These are phyloP conservation scores for Rhodotorula toruloides DNA, from an alignment of 768 basidiomycete genomes.

Conservation along the genomic window DNA sequence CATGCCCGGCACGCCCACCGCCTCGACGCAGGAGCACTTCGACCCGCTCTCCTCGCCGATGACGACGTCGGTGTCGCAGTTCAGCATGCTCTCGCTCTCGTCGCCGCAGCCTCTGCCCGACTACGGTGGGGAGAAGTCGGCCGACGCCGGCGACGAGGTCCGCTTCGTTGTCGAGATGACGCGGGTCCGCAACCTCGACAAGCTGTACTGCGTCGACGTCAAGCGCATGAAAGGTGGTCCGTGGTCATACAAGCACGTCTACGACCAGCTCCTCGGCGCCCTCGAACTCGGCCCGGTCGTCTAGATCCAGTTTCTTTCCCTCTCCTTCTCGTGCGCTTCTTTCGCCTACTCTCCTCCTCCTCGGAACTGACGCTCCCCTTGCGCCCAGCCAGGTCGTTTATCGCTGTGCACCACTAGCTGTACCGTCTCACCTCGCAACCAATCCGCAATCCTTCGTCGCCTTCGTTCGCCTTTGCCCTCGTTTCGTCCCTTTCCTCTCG, in stretches of 20 bases:
- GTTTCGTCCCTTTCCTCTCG: too few relatives aligned
- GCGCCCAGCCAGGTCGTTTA: too few relatives aligned
- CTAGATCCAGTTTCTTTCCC: too few relatives aligned
- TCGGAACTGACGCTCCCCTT: too few relatives aligned
- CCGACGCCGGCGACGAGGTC: conserved; percentile 92
- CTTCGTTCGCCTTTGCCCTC: too few relatives aligned
- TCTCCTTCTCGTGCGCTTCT: too few relatives aligned
- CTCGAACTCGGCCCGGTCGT: conserved; percentile 26
- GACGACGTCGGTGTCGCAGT: conserved; percentile 27
- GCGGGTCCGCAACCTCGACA: conserved; percentile 76
- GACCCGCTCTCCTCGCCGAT: conserved; percentile 29
- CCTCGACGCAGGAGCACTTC: conserved; percentile 1
- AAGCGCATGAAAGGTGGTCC: conserved; percentile 81
- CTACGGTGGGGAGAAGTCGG: conserved; percentile 67
- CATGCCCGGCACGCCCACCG: conserved; percentile 1
- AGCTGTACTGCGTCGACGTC: conserved; percentile 87
- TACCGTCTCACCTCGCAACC: too few relatives aligned
- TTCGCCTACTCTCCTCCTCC: too few relatives aligned
- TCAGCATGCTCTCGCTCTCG: conserved; percentile 30
- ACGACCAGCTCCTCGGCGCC: conserved; percentile 38
- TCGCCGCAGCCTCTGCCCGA: conserved; percentile 54
- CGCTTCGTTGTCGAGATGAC: conserved; percentile 93
- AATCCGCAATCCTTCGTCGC: too few relatives aligned
- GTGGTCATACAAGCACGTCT: conserved; percentile 46
- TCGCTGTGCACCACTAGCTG: too few relatives aligned